Evolutionary conservation across 164 flowering plant species (phyloP), one percentile per base, ranked within the genome.

Genomic region (Nelumbo lutea): DNA sequence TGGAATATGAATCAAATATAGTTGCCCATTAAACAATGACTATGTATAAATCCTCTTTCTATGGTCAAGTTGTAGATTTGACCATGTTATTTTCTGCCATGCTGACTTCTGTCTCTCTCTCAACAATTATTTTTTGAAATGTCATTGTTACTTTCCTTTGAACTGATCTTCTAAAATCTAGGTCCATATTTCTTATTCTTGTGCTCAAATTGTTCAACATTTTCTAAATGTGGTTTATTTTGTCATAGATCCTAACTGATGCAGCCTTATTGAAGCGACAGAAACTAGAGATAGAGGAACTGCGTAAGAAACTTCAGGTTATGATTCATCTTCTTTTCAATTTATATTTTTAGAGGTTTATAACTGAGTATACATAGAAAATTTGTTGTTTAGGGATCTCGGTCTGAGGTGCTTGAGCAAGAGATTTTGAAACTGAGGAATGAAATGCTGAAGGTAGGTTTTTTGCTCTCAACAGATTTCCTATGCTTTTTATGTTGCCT

Each of bases 251-350:
- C 69, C 77, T 96, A 77, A 87, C 95, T 52, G 99, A 96, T 82
- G 96, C 93, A 15, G 98, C 99, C 63, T 79, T 96, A 72, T 67
- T 96, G 72, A 96, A 87, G 86, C 82, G 98, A 63, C 98, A 92
- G 77, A 90, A 87, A 77, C 76, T 86, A 74, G 99, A 96, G 83
- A 96, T 96, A 73, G 99, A 96, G 77, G 97, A 90, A 63, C 81
- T 96, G 39, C 90, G 89, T 41, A 70, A 71, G 64, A 90, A 90
- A 79, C 95, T 96, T 76, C 87, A 92, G 97, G 98, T 89, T 64
- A 77, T 65, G 65, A 58, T n/a, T 44, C 50, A 27, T 27, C 39
- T 66, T 64, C 40, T 75, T 67, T 69, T 42, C 8, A n/a, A 43
- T 46, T 39, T 56, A 27, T 42, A 15, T 41, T 64, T 5, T 13